Conservation (phyloP, 2,329 filamentous ascomycete genomes). For the Ampelomyces quisqualis region DNA sequence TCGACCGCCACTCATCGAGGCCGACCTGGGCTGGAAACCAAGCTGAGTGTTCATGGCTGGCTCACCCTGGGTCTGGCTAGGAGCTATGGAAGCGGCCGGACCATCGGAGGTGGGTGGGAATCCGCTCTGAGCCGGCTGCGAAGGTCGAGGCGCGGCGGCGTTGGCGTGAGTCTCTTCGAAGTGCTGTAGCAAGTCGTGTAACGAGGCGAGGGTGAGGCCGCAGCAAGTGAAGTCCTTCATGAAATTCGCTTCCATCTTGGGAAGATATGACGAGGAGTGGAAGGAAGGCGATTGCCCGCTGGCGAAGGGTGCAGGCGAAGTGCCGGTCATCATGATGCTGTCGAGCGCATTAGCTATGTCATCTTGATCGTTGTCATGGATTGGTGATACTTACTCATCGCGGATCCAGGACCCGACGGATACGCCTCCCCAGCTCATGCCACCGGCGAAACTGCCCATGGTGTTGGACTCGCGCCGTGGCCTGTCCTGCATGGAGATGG, state of each 20-base stretch:
- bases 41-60: conserved; percentile 40
- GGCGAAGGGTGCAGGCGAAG: conserved; percentile 76
- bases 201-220: conserved; percentile 80
- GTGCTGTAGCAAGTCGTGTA: conserved; percentile 93
- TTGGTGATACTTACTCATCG: conserved; percentile 77
- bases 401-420: conserved; percentile 96
- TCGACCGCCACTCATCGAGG: conserved; percentile 36
- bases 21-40: conserved; percentile 46
- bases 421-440: conserved; percentile 96
- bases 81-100: conserved; percentile 40
- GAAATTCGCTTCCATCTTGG: conserved; percentile 94
- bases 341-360: conserved; percentile 25
- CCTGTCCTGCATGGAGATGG: conserved; percentile 61
- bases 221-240: conserved; percentile 98
- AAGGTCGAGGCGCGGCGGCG: conserved; percentile 56
- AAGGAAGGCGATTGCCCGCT: conserved; percentile 84
- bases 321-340: conserved; percentile 93
- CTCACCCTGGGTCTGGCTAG: conserved; percentile 49
- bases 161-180: conserved; percentile 94
- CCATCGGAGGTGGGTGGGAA: conserved; percentile 34
- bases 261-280: conserved; percentile 93
- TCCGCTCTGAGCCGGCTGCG: conserved; percentile 51
- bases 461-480: conserved; percentile 60
- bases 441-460: conserved; percentile 65
- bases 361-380: conserved; percentile 1